Evolutionary conservation across 192 early-diverging fungal genomes (phyloP).

Genomic region (Endogone sp.): DNA sequence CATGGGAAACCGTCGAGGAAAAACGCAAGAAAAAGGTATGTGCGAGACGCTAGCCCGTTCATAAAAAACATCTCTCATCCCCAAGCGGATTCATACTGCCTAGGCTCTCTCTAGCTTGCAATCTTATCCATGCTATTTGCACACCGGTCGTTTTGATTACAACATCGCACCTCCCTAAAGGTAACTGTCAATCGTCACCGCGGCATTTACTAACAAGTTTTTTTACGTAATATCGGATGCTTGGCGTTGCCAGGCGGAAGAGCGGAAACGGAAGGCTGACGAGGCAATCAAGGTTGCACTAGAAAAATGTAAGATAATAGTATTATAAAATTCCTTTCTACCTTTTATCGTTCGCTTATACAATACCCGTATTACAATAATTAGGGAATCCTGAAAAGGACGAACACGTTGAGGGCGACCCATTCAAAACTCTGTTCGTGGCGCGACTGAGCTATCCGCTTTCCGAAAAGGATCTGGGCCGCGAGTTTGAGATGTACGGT

Average conservation of each 20-base stretch:
- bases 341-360: background rate
- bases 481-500: conserved; percentile 81
- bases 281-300: conserved; percentile 50
- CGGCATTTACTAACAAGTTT: too few species aligned
- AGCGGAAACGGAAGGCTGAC: conserved; percentile 53
- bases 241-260: conserved; percentile 38
- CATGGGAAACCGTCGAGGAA: conserved; percentile 65
- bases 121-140: conserved; percentile 3
- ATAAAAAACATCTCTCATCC: too few species aligned
- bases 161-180: too few species aligned
- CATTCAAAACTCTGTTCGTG: conserved; percentile 92
- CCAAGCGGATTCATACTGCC: too few species aligned
- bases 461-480: conserved; percentile 70
- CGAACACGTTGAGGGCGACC: conserved; percentile 71
- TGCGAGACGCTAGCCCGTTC: too few species aligned
- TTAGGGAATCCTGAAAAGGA: conserved; percentile 73
- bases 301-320: conserved; percentile 39
- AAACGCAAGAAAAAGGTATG: conserved; percentile 63
- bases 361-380: too few species aligned
- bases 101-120: too few species aligned
- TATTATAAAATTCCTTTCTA: conserved; percentile 4
- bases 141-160: background rate
- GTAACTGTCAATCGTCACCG: too few species aligned
- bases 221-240: too few species aligned
- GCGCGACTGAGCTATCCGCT: conserved; percentile 73